These are phyloP conservation scores for Beauveria sp. DNA, from an alignment of 2,329 filamentous ascomycete genomes.

Conservation along the genomic window DNA sequence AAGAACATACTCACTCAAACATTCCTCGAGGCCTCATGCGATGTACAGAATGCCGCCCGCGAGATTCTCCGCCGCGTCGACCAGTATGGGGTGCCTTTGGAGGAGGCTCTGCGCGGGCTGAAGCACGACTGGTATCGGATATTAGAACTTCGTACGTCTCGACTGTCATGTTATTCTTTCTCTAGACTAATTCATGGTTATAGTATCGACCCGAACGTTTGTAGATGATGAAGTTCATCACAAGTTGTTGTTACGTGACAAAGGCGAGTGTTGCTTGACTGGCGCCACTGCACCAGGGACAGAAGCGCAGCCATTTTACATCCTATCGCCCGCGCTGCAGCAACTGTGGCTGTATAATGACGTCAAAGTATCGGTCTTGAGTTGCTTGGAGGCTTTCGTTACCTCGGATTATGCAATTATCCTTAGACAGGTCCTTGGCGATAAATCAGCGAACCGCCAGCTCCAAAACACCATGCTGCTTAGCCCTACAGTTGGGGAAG, in stretches of 20 bases:
- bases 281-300: not conserved
- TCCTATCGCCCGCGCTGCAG: not conserved
- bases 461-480: not conserved
- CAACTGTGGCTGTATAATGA: not conserved
- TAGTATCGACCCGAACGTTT: not conserved
- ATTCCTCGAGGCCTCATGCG: not conserved
- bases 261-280: not conserved
- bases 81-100: not conserved
- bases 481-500: not conserved
- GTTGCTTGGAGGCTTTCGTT: not conserved
- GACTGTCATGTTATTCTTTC: too few relatives aligned
- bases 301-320: not conserved
- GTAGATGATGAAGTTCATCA: not conserved
- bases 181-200: not conserved
- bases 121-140: conserved; percentile 1
- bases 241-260: not conserved
- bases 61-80: not conserved
- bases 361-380: not conserved
- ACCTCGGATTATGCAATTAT: not conserved
- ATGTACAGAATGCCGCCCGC: not conserved
- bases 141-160: not conserved
- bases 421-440: not conserved
- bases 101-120: not conserved
- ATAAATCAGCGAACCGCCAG: not conserved
- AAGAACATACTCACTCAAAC: not conserved